phyloP scores from a whole-genome alignment of 2,329 filamentous ascomycete genomes.

The Colletotrichum karsti region DNA sequence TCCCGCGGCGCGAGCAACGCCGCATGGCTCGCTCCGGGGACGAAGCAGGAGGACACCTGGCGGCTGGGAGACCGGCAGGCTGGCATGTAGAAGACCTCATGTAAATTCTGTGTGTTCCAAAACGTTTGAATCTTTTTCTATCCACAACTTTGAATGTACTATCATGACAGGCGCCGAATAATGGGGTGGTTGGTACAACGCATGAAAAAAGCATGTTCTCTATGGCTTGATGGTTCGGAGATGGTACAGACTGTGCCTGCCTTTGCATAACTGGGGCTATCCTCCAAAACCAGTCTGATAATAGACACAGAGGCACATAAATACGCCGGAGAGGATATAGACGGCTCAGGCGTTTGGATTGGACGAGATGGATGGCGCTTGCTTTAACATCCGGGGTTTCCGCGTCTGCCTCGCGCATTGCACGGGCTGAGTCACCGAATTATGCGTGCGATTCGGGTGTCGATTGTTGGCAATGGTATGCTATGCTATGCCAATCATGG shows the following conservation, averaged over 20 bases:
- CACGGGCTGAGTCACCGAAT: background rate
- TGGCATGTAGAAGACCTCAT: conserved; percentile 26
- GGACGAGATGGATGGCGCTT: background rate
- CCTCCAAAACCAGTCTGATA: background rate
- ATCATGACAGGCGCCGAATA: conserved; percentile 12
- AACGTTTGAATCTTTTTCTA: background rate
- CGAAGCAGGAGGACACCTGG: conserved; percentile 90
- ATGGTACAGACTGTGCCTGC: background rate
- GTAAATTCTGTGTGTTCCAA: conserved; percentile 21
- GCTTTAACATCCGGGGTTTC: background rate
- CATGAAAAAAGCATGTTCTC: background rate
- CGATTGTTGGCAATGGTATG: background rate
- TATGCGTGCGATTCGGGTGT: background rate
- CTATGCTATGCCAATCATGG: too few species aligned
- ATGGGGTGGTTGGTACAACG: conserved; percentile 8
- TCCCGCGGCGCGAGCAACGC: conserved; percentile 56
- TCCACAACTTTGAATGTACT: conserved; percentile 19
- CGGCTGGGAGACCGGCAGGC: conserved; percentile 45
- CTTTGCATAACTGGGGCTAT: background rate
- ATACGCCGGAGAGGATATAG: background rate
- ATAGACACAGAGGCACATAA: background rate
- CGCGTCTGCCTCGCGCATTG: background rate
- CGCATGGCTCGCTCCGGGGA: conserved; percentile 80
- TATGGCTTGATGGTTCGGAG: background rate
- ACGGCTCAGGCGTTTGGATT: background rate